Percentiles rank a stretch among this genome's conserved stretches.
phyloP scores from a whole-genome alignment of 108 stramenopile genomes.

The Halocafeteria seosinensis region DNA sequence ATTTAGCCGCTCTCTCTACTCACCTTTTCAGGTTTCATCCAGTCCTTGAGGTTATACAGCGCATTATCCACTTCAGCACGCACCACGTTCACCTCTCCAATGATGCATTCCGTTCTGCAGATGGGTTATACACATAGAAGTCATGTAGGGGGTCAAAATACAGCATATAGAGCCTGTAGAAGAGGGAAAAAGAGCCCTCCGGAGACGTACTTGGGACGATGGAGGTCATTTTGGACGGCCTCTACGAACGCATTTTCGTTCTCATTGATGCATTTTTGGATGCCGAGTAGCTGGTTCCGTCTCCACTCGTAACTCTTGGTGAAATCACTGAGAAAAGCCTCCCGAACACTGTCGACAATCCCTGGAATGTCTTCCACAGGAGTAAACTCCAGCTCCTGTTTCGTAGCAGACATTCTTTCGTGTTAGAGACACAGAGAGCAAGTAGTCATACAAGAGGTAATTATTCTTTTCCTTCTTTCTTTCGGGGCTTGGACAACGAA shows the following conservation, averaged over 20 bases:
- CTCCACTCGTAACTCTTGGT: constrained; percentile 5
- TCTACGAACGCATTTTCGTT: constrained; percentile 2
- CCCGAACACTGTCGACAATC: not conserved
- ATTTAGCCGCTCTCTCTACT: not conserved
- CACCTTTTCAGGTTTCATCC: constrained; percentile 16
- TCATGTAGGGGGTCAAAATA: not conserved
- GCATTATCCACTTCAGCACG: constrained; percentile 4
- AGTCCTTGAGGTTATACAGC: constrained; percentile 9
- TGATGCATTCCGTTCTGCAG: constrained; percentile 8
- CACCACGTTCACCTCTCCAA: constrained; percentile 1
- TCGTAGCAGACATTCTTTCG: too few relatives aligned
- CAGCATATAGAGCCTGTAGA: too few relatives aligned
- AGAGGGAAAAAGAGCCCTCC: too few relatives aligned
- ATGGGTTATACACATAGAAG: not conserved
- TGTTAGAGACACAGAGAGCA: too few relatives aligned
- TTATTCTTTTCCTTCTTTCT: too few relatives aligned
- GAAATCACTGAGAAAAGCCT: constrained; percentile 1
- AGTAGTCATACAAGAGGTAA: too few relatives aligned
- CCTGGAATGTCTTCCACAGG: not conserved
- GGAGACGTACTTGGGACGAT: not conserved
- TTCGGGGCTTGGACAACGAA: too few relatives aligned
- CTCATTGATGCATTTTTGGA: not conserved
- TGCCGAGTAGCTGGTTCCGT: constrained; percentile 1
- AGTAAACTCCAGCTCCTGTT: not conserved
- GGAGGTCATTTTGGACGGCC: constrained; percentile 7